Percentiles rank a stretch among this genome's conserved stretches.
Evolutionary conservation across 768 basidiomycete species (phyloP).

Genomic region (Suillus brevipes): DNA sequence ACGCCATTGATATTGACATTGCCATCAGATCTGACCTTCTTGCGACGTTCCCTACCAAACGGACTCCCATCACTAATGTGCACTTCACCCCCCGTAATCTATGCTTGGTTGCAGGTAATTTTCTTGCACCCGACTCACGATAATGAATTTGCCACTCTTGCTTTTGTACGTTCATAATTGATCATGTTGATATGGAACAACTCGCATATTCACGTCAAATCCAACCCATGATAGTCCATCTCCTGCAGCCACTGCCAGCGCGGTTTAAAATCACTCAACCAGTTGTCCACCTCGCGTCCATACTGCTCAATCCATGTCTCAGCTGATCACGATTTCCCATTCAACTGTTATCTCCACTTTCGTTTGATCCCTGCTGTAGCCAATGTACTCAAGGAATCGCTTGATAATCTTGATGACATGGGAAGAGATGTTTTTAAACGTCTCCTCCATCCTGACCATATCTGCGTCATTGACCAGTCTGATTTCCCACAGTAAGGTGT

Average conservation of each 20-base stretch:
- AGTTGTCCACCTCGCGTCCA: neutral
- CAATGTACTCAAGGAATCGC: neutral
- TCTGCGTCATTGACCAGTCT: neutral
- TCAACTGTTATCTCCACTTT: neutral
- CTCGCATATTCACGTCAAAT: neutral
- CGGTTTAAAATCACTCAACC: neutral
- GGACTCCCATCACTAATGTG: slow-evolving; percentile 88
- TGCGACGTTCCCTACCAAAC: slow-evolving; percentile 91
- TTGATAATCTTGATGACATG: neutral
- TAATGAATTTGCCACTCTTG: slow-evolving; percentile 21
- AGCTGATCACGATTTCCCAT: neutral
- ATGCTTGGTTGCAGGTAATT: slow-evolving; percentile 82
- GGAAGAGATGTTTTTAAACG: neutral
- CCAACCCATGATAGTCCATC: too few relatives aligned
- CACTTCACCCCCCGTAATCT: slow-evolving; percentile 96
- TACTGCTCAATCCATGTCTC: neutral
- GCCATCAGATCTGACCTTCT: slow-evolving; percentile 73
- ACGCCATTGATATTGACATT: slow-evolving; percentile 7
- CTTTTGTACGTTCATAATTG: neutral
- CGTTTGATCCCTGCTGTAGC: neutral
- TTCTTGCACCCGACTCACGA: slow-evolving; percentile 59
- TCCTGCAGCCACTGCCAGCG: neutral
- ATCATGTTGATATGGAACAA: neutral
- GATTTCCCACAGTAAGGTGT: neutral
- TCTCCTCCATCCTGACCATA: neutral